A percentile compares a stretch with the other conserved stretches of the same genome.
phyloP scores from a whole-genome alignment of 768 basidiomycete genomes.

The Tricholomella constricta region DNA sequence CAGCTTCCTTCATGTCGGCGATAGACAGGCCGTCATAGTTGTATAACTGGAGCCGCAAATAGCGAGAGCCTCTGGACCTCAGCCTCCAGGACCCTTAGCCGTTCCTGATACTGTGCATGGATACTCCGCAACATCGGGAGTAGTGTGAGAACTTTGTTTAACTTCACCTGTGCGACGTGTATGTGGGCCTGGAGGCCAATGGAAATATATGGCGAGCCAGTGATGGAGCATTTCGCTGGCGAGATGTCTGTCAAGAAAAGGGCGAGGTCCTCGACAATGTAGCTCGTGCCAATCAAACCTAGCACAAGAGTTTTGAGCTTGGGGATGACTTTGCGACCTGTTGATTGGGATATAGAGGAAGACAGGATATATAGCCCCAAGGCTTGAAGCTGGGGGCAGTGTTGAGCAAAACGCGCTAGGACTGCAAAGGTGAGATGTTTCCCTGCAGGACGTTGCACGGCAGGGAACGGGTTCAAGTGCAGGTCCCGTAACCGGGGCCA shows the following conservation, averaged over 20 bases:
- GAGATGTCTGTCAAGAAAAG: constrained; percentile 5
- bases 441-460: neutral
- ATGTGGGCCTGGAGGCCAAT: neutral
- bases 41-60: neutral
- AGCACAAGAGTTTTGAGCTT: neutral
- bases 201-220: neutral
- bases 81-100: constrained; percentile 4
- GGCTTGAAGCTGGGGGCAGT: constrained; percentile 1
- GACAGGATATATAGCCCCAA: constrained; percentile 2
- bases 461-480: neutral
- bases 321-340: neutral
- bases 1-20: no score
- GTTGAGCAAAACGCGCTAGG: neutral
- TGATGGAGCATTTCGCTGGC: neutral
- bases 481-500: constrained; percentile 6
- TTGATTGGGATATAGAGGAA: neutral
- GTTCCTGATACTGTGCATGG: constrained; percentile 7
- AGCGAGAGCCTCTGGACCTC: constrained; percentile 1
- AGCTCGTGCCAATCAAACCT: neutral
- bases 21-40: neutral
- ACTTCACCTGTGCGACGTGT: neutral
- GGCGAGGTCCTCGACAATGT: constrained; percentile 5
- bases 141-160: neutral
- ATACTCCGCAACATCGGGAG: constrained; percentile 4
- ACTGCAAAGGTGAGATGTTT: constrained; percentile 4